Evolutionary conservation across 2,329 filamentous ascomycete species (phyloP).

Genomic region (Alternaria panax): DNA sequence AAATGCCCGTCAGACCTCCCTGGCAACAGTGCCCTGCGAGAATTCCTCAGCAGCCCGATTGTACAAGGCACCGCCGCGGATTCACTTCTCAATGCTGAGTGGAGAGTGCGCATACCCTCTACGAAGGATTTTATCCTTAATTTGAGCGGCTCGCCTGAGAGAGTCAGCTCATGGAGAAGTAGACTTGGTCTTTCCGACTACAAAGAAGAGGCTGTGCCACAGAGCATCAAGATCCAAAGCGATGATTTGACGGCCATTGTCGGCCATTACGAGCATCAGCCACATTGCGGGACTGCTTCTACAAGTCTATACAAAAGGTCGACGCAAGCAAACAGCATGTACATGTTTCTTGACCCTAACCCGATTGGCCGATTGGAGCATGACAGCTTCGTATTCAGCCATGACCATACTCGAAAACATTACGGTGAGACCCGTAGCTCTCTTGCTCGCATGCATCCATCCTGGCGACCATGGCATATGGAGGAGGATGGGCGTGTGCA

Average conservation of each 20-base stretch:
- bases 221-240: slow-evolving; percentile 52
- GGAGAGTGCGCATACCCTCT: slow-evolving; percentile 34
- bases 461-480: slow-evolving; percentile 42
- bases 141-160: slow-evolving; percentile 28
- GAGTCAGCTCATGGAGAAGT: slow-evolving; percentile 48
- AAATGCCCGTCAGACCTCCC: slow-evolving; percentile 51
- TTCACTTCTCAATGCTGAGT: slow-evolving; percentile 27
- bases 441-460: slow-evolving; percentile 55
- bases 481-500: background rate
- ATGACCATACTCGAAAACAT: slow-evolving; percentile 55
- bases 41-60: slow-evolving; percentile 47
- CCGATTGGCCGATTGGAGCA: slow-evolving; percentile 55
- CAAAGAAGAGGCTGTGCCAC: slow-evolving; percentile 54
- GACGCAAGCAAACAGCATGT: slow-evolving; percentile 49
- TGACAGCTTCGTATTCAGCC: slow-evolving; percentile 66
- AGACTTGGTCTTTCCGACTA: slow-evolving; percentile 49
- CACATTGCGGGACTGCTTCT: slow-evolving; percentile 65
- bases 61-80: slow-evolving; percentile 22
- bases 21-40: slow-evolving; percentile 51
- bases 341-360: slow-evolving; percentile 66
- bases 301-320: slow-evolving; percentile 61
- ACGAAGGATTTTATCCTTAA: slow-evolving; percentile 14
- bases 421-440: slow-evolving; percentile 57
- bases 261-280: slow-evolving; percentile 61
- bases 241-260: slow-evolving; percentile 48